Evolutionary conservation across 495 filamentous ascomycete genomes (phyloP).

Genomic region (Sordaria brevicollis): DNA sequence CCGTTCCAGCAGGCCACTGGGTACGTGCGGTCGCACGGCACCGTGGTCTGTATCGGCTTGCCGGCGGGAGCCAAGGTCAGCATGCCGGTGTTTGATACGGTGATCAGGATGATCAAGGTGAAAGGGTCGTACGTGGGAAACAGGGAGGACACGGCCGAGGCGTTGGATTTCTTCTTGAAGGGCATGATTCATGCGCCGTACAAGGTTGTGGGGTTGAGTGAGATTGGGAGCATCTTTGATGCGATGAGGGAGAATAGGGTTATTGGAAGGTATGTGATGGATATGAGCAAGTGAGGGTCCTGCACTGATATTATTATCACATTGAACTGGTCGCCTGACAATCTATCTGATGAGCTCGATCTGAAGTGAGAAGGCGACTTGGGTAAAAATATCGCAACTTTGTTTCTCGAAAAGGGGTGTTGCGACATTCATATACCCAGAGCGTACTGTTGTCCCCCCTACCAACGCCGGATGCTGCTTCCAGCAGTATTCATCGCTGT

Average conservation of each 20-base stretch:
- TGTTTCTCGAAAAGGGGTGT: too few relatives aligned
- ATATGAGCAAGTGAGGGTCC: slow-evolving; percentile 43
- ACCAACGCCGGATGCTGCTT: too few relatives aligned
- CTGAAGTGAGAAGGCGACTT: too few relatives aligned
- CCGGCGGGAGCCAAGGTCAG: slow-evolving; percentile 66
- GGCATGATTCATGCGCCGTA: slow-evolving; percentile 77
- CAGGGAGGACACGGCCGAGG: slow-evolving; percentile 69
- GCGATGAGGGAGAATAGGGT: slow-evolving; percentile 64
- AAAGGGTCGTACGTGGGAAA: slow-evolving; percentile 88
- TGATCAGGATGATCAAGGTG: slow-evolving; percentile 76
- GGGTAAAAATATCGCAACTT: too few relatives aligned
- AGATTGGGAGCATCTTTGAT: slow-evolving; percentile 64
- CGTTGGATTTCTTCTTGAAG: slow-evolving; percentile 72
- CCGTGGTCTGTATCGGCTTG: slow-evolving; percentile 72
- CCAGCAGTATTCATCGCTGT: too few relatives aligned
- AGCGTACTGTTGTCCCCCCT: too few relatives aligned
- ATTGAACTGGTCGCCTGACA: too few relatives aligned
- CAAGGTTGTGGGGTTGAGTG: slow-evolving; percentile 65
- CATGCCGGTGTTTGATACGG: slow-evolving; percentile 74
- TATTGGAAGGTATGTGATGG: slow-evolving; percentile 76
- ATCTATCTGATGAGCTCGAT: too few relatives aligned
- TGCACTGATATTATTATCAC: too few relatives aligned
- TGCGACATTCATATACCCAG: too few relatives aligned
- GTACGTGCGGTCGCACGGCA: slow-evolving; percentile 71
- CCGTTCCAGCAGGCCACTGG: slow-evolving; percentile 81